These are phyloP conservation scores for Pestalotiopsis sp. DNA, from an alignment of 2,329 filamentous ascomycete species.

Conservation along the genomic window DNA sequence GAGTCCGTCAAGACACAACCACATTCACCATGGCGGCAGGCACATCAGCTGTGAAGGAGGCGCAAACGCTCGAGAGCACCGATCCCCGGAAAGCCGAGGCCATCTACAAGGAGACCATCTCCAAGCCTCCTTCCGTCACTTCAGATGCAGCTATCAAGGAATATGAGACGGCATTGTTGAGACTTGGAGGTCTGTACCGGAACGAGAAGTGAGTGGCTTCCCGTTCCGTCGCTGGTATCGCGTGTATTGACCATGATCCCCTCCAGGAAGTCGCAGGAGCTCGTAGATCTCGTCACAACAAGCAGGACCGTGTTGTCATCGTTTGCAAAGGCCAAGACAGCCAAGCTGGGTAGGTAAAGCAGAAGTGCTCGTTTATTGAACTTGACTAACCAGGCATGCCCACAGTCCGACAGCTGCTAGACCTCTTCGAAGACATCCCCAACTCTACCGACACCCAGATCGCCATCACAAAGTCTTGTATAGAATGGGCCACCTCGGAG, in stretches of 20 bases:
- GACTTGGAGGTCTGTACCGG: slow-evolving; percentile 88
- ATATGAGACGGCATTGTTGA: slow-evolving; percentile 88
- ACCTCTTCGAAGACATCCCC: slow-evolving; percentile 91
- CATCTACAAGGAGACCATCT: slow-evolving; percentile 87
- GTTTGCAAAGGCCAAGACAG: slow-evolving; percentile 98
- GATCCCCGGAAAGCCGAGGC: slow-evolving; percentile 83
- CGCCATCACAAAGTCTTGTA: slow-evolving; percentile 95
- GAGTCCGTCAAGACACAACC: not conserved
- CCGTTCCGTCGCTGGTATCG: not conserved
- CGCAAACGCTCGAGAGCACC: slow-evolving; percentile 79
- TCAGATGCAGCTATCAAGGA: slow-evolving; percentile 85
- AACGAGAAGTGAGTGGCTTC: slow-evolving; percentile 73
- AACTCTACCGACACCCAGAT: slow-evolving; percentile 95
- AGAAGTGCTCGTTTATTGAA: not conserved
- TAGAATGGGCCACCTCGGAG: slow-evolving; percentile 97
- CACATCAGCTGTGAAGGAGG: slow-evolving; percentile 71
- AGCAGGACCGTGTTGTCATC: slow-evolving; percentile 90
- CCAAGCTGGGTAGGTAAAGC: slow-evolving; percentile 81
- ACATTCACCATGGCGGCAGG: slow-evolving; percentile 28
- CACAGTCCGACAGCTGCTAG: slow-evolving; percentile 90
- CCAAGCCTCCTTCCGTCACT: slow-evolving; percentile 79
- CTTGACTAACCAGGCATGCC: slow-evolving; percentile 14
- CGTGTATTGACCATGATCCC: slow-evolving; percentile 2
- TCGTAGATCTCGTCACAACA: slow-evolving; percentile 87
- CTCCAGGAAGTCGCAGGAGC: slow-evolving; percentile 74